Evolutionary conservation across 768 basidiomycete species (phyloP).

Genomic region (Lactarius quietus): DNA sequence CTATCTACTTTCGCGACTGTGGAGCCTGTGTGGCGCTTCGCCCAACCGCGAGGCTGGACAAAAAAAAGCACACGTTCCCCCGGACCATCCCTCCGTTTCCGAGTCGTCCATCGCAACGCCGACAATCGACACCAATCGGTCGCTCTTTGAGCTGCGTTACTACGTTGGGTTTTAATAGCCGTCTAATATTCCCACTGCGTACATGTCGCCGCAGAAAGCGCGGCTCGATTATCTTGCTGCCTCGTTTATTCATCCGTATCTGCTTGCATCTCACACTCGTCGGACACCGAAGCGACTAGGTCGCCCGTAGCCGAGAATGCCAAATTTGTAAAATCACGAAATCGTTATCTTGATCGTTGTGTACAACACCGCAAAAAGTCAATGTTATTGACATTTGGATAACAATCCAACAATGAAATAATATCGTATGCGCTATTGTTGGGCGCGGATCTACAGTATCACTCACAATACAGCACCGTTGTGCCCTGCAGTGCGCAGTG

Average conservation of each 20-base stretch:
- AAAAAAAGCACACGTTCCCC: neutral
- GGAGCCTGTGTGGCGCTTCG: slow-evolving; percentile 18
- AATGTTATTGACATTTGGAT: neutral
- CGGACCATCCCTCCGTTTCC: neutral
- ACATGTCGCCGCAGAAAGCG: neutral
- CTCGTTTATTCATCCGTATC: neutral
- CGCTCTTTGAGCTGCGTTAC: neutral
- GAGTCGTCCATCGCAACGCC: slow-evolving; percentile 8
- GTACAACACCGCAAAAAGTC: neutral
- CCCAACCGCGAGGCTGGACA: slow-evolving; percentile 4
- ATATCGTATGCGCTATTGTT: too few relatives aligned
- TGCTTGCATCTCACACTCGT: neutral
- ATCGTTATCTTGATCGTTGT: neutral
- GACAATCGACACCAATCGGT: neutral
- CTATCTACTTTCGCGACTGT: neutral
- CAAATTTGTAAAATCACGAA: neutral
- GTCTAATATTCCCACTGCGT: neutral
- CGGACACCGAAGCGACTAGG: neutral
- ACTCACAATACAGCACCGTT: neutral
- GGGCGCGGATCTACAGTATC: too few relatives aligned
- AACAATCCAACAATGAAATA: too few relatives aligned
- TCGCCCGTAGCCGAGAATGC: neutral
- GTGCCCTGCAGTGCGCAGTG: neutral
- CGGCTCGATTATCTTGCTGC: neutral
- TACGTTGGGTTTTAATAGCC: neutral